A percentile compares a stretch with the other conserved stretches of the same genome.
Conservation (phyloP, 768 basidiomycete genomes). For the Xerocomellus amylosporus region DNA sequence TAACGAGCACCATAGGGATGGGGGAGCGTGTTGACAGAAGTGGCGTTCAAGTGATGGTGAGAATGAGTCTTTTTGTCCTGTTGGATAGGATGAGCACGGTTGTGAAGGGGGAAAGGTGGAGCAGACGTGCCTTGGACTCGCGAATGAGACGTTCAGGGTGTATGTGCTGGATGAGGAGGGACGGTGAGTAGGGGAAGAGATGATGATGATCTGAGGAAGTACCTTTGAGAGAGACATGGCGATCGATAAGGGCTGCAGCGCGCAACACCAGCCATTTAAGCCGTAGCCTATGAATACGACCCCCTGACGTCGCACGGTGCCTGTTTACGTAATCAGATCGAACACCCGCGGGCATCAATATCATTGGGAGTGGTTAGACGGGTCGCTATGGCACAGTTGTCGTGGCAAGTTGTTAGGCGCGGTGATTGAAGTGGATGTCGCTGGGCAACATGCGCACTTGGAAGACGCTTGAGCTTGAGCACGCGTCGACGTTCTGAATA, state of each 20-base stretch:
- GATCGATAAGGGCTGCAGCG: background rate
- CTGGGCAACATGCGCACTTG: too few relatives aligned
- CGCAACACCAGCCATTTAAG: background rate
- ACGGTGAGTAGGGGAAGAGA: background rate
- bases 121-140: constrained; percentile 45
- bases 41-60: constrained; percentile 36
- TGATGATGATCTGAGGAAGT: background rate
- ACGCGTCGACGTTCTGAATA: too few relatives aligned
- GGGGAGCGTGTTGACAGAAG: constrained; percentile 30
- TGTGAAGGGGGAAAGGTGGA: background rate
- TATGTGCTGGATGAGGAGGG: constrained; percentile 47
- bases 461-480: too few relatives aligned
- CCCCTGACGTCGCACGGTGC: background rate
- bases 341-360: too few relatives aligned
- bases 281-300: background rate
- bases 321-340: background rate
- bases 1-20: constrained; percentile 64
- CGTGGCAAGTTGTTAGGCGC: too few relatives aligned
- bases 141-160: constrained; percentile 65
- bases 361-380: too few relatives aligned
- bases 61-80: constrained; percentile 46
- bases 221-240: constrained; percentile 65
- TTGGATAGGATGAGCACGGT: background rate
- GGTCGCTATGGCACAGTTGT: too few relatives aligned
- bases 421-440: too few relatives aligned